phyloP scores from a whole-genome alignment of 768 basidiomycete genomes.

The Pulveroboletus sp. region DNA sequence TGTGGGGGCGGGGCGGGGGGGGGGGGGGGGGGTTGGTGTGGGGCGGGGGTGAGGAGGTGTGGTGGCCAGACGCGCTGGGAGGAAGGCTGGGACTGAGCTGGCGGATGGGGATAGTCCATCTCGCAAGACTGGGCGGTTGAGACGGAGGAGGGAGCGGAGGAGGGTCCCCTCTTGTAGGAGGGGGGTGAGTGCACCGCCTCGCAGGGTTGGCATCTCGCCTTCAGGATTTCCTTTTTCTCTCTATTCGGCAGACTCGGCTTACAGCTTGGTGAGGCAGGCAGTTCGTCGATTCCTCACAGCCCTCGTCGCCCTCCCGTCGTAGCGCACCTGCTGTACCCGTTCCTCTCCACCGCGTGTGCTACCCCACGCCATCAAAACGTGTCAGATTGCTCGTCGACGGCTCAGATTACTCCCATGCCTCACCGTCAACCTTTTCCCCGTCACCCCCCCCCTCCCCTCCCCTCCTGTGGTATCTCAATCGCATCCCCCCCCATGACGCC shows the following conservation, averaged over 20 bases:
- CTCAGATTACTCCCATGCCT: background rate
- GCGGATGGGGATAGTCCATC: constrained; percentile 32
- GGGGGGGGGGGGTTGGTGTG: background rate
- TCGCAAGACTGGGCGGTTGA: background rate
- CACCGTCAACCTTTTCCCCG: background rate
- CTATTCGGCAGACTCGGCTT: constrained; percentile 5
- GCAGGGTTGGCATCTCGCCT: constrained; percentile 3
- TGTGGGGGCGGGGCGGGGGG: background rate
- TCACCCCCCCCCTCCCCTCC: too few relatives aligned
- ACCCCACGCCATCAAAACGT: constrained; percentile 27
- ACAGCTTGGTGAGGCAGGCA: constrained; percentile 9
- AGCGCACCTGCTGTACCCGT: background rate
- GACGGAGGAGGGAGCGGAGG: background rate
- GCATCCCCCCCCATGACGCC: constrained; percentile 2
- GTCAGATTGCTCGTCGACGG: constrained; percentile 6
- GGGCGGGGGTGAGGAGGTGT: constrained; percentile 9
- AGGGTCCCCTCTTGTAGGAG: constrained; percentile 12
- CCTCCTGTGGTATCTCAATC: background rate
- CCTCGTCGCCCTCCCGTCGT: background rate
- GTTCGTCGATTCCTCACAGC: background rate
- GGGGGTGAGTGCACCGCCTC: constrained; percentile 14
- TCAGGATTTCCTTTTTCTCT: constrained; percentile 2
- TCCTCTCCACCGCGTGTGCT: constrained; percentile 1
- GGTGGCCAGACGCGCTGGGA: constrained; percentile 17
- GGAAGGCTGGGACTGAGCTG: constrained; percentile 13